Percentiles rank a stretch among this genome's conserved stretches.
Conservation (phyloP, 2,329 filamentous ascomycete genomes). For the Rosellinia necatrix region DNA sequence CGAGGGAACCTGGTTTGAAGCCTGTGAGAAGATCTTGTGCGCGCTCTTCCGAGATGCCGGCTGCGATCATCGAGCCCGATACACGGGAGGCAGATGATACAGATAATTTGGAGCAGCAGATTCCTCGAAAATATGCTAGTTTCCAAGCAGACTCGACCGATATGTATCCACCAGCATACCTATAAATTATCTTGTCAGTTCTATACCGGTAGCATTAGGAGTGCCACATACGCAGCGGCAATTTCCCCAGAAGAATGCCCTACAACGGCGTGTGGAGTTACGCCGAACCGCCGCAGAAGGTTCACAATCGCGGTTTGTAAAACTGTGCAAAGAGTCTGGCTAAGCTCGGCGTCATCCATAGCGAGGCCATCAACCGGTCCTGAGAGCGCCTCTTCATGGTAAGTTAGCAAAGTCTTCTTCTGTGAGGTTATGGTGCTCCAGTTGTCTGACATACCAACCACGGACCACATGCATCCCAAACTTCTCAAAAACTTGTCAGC, state of each 20-base stretch:
- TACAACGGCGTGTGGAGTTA: not conserved
- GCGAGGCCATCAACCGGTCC: not conserved
- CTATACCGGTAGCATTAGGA: not conserved
- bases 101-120: not conserved
- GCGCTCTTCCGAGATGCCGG: not conserved
- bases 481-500: not conserved
- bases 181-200: not conserved
- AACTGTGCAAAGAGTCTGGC: constrained; percentile 8
- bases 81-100: not conserved
- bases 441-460: not conserved
- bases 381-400: not conserved
- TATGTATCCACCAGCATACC: not conserved
- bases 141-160: constrained; percentile 4
- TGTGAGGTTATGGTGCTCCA: not conserved
- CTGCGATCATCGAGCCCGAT: not conserved
- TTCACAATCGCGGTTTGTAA: constrained; percentile 8
- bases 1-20: not conserved
- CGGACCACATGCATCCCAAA: not conserved
- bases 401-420: not conserved
- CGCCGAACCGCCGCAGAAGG: not conserved
- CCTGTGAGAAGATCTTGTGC: not conserved
- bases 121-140: constrained; percentile 7
- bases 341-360: not conserved
- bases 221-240: constrained; percentile 7
- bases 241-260: constrained; percentile 20